Evolutionary conservation across 2,329 filamentous ascomycete species (phyloP), one percentile per base, ranked within the genome.

Genomic region (Colletotrichum liaoningense): DNA sequence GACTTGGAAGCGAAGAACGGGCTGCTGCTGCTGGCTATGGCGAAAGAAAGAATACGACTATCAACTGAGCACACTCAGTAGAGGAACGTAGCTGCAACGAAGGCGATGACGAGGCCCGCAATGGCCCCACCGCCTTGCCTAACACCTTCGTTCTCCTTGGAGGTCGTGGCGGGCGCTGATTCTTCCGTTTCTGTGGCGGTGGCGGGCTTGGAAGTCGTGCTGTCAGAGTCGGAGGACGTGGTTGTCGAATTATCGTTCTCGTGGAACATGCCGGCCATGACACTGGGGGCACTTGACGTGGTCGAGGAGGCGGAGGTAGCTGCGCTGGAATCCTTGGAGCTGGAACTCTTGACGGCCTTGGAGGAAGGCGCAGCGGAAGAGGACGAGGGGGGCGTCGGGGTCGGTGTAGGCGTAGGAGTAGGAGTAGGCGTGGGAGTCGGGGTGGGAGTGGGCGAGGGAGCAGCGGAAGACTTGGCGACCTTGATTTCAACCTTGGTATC

Each of bases 41-140:
- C 56, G 63, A 72, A 74, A n/a, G 55, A 74, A 77, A 77, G 55
- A 62, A 76, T 54, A 66, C 46, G 54, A 56, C 67, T 77, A 59
- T 49, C 28, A 57, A 26, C 33, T 26, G 28, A 22, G 5, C 28
- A 30, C 28, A 46, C 66, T 72, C 55, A 89, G 75, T 86, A 85
- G 75, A 89, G 81, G 76, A 84, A 87, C 19, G 85, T 84, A 30
- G 88, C 86, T 28, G 88, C 89, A 38, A 90, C 82, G 57, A 91
- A 84, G 66, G 89, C 89, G 58, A 91, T 84, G 56, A 91, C 82
- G 26, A 91, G 83, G 58, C 89, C 88, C 8, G 84, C 88, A 52
- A 89, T 80, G 63, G 89, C 88, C 62, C 86, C 84, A 65, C 85
- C 86, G 63, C 86, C 86, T 75, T 89, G 85, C 58, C 85, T 85